phyloP scores from a whole-genome alignment of 208 protist genomes.

The Herpetomonas samuelpessoai region DNA sequence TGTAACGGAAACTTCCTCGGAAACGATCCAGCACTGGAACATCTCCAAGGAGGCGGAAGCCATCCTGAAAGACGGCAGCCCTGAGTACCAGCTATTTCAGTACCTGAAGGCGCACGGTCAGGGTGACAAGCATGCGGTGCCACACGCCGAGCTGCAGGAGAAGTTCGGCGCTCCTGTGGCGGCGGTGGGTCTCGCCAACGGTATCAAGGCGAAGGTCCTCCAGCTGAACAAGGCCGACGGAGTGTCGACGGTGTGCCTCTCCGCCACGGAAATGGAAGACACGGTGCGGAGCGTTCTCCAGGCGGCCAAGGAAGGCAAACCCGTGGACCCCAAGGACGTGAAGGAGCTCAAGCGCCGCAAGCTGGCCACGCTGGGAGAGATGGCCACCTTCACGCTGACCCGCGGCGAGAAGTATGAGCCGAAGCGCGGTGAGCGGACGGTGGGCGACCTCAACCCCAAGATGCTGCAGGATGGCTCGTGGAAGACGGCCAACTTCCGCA shows the following conservation, averaged over 20 bases:
- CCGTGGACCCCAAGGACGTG: slow-evolving; percentile 59
- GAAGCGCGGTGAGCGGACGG: slow-evolving; percentile 66
- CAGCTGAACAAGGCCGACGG: slow-evolving; percentile 79
- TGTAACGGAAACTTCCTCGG: slow-evolving; percentile 43
- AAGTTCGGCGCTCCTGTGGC: slow-evolving; percentile 61
- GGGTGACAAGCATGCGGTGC: slow-evolving; percentile 20
- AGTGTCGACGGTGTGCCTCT: slow-evolving; percentile 33
- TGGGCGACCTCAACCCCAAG: slow-evolving; percentile 92
- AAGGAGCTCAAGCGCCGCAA: slow-evolving; percentile 93
- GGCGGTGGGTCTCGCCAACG: slow-evolving; percentile 84
- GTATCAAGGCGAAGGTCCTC: slow-evolving; percentile 94
- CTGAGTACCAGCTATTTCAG: slow-evolving; percentile 83
- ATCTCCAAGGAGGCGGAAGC: slow-evolving; percentile 79
- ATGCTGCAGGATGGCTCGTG: slow-evolving; percentile 95
- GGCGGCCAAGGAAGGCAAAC: slow-evolving; percentile 16
- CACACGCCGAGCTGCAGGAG: slow-evolving; percentile 45
- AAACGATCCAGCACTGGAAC: slow-evolving; percentile 61
- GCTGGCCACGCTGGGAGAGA: slow-evolving; percentile 67
- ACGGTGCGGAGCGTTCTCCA: slow-evolving; percentile 35
- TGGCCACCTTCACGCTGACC: slow-evolving; percentile 79
- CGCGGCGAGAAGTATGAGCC: slow-evolving; percentile 79
- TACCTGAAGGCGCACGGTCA: slow-evolving; percentile 33
- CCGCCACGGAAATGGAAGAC: slow-evolving; percentile 31
- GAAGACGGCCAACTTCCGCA: slow-evolving; percentile 94
- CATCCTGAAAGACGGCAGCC: slow-evolving; percentile 81